Percentiles rank a stretch among this genome's conserved stretches.
Conservation (phyloP, 73 alveolate genomes). For the Paraurostyla sp. region DNA sequence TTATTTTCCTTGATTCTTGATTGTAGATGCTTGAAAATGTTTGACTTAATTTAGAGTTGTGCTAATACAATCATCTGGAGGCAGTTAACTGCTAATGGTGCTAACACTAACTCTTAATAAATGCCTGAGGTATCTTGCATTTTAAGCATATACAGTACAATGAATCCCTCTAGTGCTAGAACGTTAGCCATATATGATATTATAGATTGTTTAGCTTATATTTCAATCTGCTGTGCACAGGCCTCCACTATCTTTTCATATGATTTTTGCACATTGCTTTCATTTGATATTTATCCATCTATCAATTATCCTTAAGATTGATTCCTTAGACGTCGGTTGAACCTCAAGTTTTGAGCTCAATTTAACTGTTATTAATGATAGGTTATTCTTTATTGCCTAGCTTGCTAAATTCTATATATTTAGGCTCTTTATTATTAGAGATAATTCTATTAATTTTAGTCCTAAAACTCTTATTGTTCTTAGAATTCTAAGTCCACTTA, state of each 20-base stretch:
- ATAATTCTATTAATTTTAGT: no score
- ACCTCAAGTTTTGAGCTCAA: no score
- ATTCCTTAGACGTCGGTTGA: no score
- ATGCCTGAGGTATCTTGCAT: not conserved
- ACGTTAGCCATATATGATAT: slow-evolving; percentile 1
- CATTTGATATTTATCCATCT: no score
- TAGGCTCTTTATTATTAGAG: no score
- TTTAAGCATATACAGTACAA: not conserved
- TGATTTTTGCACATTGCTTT: no score
- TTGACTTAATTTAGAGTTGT: not conserved
- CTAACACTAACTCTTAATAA: not conserved
- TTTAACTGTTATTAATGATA: no score
- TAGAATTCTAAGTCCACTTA: no score
- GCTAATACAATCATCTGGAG: not conserved
- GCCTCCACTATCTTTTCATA: slow-evolving; percentile 14
- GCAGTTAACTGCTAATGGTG: slow-evolving; percentile 13
- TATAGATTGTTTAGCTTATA: not conserved
- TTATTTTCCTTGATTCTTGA: not conserved
- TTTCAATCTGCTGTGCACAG: not conserved
- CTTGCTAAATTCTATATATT: no score
- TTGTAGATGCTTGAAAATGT: not conserved
- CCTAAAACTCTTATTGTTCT: no score
- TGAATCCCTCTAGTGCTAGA: not conserved
- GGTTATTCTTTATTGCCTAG: no score
- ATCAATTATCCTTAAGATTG: no score